phyloP scores from a whole-genome alignment of 2,329 filamentous ascomycete species.

The Ceratocystis huliohia region DNA sequence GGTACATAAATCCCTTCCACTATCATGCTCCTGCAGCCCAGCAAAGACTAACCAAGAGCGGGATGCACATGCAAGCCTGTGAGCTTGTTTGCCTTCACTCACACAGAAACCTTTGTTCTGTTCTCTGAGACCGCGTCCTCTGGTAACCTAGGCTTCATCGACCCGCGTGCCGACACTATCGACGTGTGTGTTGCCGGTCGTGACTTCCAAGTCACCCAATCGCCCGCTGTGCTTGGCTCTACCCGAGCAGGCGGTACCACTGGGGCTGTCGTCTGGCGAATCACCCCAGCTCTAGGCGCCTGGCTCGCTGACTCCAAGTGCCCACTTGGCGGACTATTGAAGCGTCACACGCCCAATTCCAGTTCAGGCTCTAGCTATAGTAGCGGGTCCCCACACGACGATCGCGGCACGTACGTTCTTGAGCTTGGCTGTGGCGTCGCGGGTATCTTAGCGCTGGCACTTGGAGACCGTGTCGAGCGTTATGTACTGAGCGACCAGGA shows the following conservation, averaged over 20 bases:
- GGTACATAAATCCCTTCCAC: constrained; percentile 26
- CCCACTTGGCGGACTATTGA: constrained; percentile 40
- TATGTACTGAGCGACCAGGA: constrained; percentile 80
- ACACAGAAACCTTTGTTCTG: constrained; percentile 70
- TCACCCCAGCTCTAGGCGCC: constrained; percentile 67
- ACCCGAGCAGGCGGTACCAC: constrained; percentile 50
- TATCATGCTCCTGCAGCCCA: constrained; percentile 2
- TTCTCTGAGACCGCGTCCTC: constrained; percentile 66
- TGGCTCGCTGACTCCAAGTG: constrained; percentile 60
- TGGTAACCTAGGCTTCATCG: constrained; percentile 72
- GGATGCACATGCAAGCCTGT: neutral
- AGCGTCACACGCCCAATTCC: neutral
- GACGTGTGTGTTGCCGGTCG: constrained; percentile 54
- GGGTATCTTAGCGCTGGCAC: constrained; percentile 58
- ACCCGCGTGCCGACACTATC: constrained; percentile 52
- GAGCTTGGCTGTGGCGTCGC: constrained; percentile 87
- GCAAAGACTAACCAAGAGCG: neutral
- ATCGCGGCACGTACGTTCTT: constrained; percentile 44
- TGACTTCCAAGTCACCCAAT: constrained; percentile 70
- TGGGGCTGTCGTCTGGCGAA: constrained; percentile 71
- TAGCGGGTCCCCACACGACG: neutral
- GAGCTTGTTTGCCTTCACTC: neutral
- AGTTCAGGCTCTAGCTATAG: neutral
- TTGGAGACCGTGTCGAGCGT: constrained; percentile 43
- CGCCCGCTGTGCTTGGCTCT: constrained; percentile 67